phyloP scores from a whole-genome alignment of 169 alveolate genomes.

The Cryptosporidium xiaoi region DNA sequence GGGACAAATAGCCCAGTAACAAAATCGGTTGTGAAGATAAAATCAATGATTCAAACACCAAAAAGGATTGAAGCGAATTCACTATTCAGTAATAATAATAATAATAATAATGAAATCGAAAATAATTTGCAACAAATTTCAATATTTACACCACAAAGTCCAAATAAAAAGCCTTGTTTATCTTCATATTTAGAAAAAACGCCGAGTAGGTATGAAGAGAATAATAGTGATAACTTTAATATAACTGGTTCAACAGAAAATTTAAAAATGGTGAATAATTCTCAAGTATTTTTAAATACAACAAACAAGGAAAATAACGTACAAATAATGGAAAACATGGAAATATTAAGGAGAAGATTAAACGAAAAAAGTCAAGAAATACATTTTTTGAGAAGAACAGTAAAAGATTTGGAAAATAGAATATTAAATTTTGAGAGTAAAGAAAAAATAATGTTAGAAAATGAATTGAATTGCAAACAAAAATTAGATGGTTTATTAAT shows the following conservation, averaged over 20 bases:
- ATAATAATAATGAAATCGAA: background rate
- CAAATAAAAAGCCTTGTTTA: background rate
- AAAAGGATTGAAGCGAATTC: background rate
- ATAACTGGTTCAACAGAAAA: background rate
- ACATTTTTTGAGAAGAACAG: constrained; percentile 52
- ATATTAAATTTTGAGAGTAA: constrained; percentile 30
- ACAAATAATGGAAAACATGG: background rate
- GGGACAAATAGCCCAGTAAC: constrained; percentile 29
- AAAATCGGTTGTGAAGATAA: constrained; percentile 44
- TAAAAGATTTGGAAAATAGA: constrained; percentile 48
- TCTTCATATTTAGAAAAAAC: too few relatives aligned
- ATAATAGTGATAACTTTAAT: constrained; percentile 8
- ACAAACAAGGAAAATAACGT: background rate
- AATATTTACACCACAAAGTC: constrained; percentile 57
- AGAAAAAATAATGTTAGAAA: constrained; percentile 24
- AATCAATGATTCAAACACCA: constrained; percentile 30
- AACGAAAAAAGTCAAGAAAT: constrained; percentile 61
- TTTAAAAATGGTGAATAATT: background rate
- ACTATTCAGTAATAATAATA: background rate
- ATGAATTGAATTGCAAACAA: constrained; percentile 30
- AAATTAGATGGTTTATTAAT: constrained; percentile 15
- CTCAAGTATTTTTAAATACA: background rate
- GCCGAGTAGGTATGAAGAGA: constrained; percentile 7
- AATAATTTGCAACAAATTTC: background rate
- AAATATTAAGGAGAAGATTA: constrained; percentile 35